Evolutionary conservation across 495 filamentous ascomycete species (phyloP).

Genomic region (Xylaria scruposa): DNA sequence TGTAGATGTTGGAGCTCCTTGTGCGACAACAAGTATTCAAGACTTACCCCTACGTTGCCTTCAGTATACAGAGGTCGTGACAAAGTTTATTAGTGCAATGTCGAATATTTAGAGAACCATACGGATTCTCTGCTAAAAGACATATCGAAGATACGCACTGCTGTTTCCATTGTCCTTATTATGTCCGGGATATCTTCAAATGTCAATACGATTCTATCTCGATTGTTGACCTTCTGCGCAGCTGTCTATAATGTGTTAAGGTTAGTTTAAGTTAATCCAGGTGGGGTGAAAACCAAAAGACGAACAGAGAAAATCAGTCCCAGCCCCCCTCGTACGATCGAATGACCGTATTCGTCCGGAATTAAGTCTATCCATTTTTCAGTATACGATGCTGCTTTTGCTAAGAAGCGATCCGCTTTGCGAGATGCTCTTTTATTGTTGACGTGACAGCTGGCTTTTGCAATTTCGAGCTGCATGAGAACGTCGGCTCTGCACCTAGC

Average conservation of each 20-base stretch:
- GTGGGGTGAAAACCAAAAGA: no score
- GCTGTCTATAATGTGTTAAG: not conserved
- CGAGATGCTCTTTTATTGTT: not conserved
- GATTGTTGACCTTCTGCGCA: not conserved
- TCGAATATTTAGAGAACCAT: no score
- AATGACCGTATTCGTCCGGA: not conserved
- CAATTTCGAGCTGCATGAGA: not conserved
- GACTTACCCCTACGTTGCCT: no score
- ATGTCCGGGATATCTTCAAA: conserved; percentile 7
- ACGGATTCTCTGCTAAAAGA: no score
- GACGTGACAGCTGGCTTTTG: not conserved
- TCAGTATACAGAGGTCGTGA: no score
- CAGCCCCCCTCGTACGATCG: not conserved
- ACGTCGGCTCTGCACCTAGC: no score
- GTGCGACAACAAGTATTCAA: no score
- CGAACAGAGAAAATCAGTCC: not conserved
- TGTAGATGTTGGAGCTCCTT: no score
- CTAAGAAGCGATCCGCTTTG: not conserved
- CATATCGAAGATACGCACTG: not conserved
- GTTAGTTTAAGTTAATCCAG: no score
- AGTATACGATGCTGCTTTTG: not conserved
- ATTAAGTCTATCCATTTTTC: conserved; percentile 6
- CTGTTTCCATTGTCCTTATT: conserved; percentile 4
- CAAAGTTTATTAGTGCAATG: no score
- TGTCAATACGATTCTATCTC: not conserved